Conservation (phyloP, 140 eudicot genomes). For the Stevia rebaudiana region DNA sequence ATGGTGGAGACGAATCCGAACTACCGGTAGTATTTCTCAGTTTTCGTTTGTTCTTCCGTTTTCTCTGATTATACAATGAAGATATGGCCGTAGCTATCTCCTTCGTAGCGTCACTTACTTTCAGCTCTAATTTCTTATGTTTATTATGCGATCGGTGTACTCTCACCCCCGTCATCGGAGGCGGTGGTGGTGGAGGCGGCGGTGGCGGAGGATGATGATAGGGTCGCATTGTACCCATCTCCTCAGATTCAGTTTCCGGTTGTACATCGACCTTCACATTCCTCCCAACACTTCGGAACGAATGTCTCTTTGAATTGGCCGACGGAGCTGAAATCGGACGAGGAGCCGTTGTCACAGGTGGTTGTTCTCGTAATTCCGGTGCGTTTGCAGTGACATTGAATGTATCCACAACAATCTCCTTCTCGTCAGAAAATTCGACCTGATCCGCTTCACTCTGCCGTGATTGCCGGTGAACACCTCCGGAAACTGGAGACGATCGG, state of each 20-base stretch:
- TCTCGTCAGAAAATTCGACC: conserved; percentile 29
- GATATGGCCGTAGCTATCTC: conserved; percentile 55
- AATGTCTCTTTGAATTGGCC: conserved; percentile 31
- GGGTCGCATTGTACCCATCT: conserved; percentile 2
- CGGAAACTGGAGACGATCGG: conserved; percentile 1
- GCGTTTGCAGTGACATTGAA: not conserved
- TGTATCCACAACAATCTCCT: conserved; percentile 47
- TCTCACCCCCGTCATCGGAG: conserved; percentile 20
- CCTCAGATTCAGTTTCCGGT: conserved; percentile 15
- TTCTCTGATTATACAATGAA: conserved; percentile 50
- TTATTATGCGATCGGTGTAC: conserved; percentile 7
- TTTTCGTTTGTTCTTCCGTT: conserved; percentile 42
- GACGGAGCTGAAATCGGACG: conserved; percentile 14
- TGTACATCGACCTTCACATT: not conserved
- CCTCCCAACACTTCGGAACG: conserved; percentile 35
- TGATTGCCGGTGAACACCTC: conserved; percentile 3
- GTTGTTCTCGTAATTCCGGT: not conserved
- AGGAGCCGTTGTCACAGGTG: not conserved
- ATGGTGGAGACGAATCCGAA: conserved; percentile 30
- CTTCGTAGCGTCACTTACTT: conserved; percentile 40
- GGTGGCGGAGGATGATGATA: not conserved
- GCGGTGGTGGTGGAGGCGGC: conserved; percentile 14
- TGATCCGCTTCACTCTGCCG: conserved; percentile 19
- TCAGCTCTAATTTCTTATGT: conserved; percentile 30
- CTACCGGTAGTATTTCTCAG: conserved; percentile 26